Conservation (phyloP, 1,139 yeast genomes). For the Hyphopichia buzzinii region DNA sequence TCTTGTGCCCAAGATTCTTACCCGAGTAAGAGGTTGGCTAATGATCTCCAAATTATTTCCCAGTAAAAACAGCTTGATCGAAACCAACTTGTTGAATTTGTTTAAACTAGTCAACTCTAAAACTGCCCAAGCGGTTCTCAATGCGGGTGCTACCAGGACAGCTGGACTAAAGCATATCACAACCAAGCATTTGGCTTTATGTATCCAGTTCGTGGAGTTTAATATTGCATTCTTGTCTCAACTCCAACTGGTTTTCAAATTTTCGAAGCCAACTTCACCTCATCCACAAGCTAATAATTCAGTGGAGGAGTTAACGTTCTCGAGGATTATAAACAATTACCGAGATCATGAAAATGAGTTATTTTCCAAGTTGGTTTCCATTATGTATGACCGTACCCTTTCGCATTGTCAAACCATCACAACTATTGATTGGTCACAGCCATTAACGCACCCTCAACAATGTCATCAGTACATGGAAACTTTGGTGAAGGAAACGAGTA, state of each 20-base stretch:
- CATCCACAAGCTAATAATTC: constrained; percentile 5
- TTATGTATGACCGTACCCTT: constrained; percentile 65
- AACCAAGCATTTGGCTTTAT: constrained; percentile 69
- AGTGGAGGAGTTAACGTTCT: constrained; percentile 39
- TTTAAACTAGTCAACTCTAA: constrained; percentile 55
- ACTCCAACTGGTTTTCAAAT: constrained; percentile 17
- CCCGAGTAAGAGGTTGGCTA: constrained; percentile 46
- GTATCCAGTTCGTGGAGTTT: constrained; percentile 57
- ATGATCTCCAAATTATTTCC: constrained; percentile 51
- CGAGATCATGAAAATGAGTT: constrained; percentile 66
- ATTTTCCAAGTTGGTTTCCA: constrained; percentile 62
- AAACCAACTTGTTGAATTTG: constrained; percentile 48
- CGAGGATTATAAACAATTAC: constrained; percentile 32
- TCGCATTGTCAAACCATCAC: constrained; percentile 47
- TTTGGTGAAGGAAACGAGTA: constrained; percentile 63
- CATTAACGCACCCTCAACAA: constrained; percentile 40
- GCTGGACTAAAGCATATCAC: constrained; percentile 77
- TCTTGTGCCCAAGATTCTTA: constrained; percentile 33
- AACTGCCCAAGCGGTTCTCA: constrained; percentile 61
- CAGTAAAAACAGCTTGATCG: constrained; percentile 29
- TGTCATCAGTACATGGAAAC: constrained; percentile 65
- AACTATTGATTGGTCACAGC: constrained; percentile 50
- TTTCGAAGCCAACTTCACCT: constrained; percentile 5
- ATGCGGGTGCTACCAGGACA: constrained; percentile 75
- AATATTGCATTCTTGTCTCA: constrained; percentile 24